Base-by-base conservation (phyloP, 108 stramenopile genomes). In the Licmophora abbreviata region DNA sequence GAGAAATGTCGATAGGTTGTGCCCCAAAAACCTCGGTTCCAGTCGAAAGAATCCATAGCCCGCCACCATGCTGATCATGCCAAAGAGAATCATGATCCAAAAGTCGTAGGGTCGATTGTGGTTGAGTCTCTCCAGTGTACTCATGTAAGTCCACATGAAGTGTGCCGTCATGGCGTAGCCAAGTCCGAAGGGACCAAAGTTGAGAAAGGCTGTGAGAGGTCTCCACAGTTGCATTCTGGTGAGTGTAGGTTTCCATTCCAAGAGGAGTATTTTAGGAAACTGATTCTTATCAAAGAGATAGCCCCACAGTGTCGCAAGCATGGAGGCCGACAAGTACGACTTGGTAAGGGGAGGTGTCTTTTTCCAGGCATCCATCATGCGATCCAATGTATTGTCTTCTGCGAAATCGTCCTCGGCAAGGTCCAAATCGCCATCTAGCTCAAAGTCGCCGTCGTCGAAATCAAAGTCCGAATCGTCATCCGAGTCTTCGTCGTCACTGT, bases 131-230 rank as follows among this genome's bases (percentile, higher is more conserved):
- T 97, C 97, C 66, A 97, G 57, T 11, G 89, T 86, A 36, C 82
- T 69, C 97, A 97, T 97, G 73, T 97, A 95, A 22, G 82, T 92
- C 93, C 94, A 95, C n/a, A 95, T 71, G 55, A 95, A 95, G 15
- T 92, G 90, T 12, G 71, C 63, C 4, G 94, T 90, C 73, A 95
- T 69, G 22, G 74, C 44, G 58, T 88, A 95, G 34, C 80, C 76
- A 25, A 92, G 50, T 7, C 90, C 86, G 41, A 95, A 54, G 5
- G 85, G 85, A 17, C 94, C 94, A 66, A 90, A 82, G 61, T 92
- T 88, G 25, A 95, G 58, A 60, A 95, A 95, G 15, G 82, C 72
- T 9, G 94, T 92, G 23, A 92, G 51, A n/a, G 82, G 86, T 51
- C 93, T 62, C 93, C 93, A 91, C 9, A 92, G 43, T 59, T 95